These are phyloP conservation scores for Calocybe indica DNA, from an alignment of 768 basidiomycete genomes.

Conservation along the genomic window DNA sequence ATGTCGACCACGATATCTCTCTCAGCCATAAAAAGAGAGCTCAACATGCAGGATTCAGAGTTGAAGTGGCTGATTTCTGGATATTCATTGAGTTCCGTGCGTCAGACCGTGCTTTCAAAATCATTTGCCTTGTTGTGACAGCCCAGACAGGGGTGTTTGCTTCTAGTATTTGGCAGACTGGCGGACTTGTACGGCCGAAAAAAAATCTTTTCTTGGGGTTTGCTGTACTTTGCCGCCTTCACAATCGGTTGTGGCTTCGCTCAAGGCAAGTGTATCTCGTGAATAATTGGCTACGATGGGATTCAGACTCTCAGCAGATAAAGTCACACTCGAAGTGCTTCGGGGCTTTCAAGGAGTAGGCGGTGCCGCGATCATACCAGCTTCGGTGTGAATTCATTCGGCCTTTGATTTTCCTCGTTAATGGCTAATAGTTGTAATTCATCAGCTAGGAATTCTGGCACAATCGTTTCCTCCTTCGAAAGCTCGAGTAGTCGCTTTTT, in stretches of 20 bases:
- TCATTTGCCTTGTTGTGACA: neutral
- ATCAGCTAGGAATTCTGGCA: constrained; percentile 68
- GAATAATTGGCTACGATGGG: neutral
- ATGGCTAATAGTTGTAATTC: too few relatives aligned
- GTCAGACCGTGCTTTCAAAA: neutral
- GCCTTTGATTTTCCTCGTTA: too few relatives aligned
- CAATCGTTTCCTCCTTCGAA: constrained; percentile 64
- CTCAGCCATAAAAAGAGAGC: constrained; percentile 42
- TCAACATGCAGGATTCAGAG: constrained; percentile 42
- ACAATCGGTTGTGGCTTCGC: constrained; percentile 64
- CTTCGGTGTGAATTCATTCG: constrained; percentile 24
- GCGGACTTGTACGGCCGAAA: constrained; percentile 80
- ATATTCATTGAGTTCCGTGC: constrained; percentile 60
- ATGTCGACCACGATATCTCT: constrained; percentile 48
- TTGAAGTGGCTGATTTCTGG: constrained; percentile 68
- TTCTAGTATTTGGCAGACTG: constrained; percentile 72
- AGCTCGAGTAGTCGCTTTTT: constrained; percentile 71
- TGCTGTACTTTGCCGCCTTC: constrained; percentile 44
- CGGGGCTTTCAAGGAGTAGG: constrained; percentile 82
- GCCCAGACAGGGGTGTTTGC: constrained; percentile 57
- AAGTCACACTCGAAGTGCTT: constrained; percentile 58
- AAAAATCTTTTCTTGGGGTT: constrained; percentile 57
- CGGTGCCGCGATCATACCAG: constrained; percentile 68
- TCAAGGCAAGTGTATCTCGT: constrained; percentile 26
- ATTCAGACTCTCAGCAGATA: constrained; percentile 28